These are phyloP conservation scores for Cryptosporidium muris DNA, from an alignment of 169 alveolate species.

Conservation along the genomic window DNA sequence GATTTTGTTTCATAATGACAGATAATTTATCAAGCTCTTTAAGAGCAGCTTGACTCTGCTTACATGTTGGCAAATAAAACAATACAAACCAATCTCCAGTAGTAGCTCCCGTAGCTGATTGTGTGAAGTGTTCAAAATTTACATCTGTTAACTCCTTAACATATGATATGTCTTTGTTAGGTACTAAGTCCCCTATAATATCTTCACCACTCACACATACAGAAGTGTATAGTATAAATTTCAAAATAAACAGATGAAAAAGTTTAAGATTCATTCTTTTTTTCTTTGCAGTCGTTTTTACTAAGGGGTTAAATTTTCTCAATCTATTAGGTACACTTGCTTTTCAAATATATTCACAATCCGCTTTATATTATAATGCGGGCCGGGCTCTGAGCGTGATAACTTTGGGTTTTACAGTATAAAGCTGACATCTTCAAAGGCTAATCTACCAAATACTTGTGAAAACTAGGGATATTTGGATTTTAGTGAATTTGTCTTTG, in stretches of 20 bases:
- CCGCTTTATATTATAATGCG: too few relatives aligned
- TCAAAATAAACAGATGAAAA: neutral
- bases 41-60: constrained; percentile 48
- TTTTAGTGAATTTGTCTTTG: neutral
- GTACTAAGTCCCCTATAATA: neutral
- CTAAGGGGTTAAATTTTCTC: too few relatives aligned
- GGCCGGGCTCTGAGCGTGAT: too few relatives aligned
- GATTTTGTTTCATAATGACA: constrained; percentile 16
- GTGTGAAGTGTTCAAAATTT: constrained; percentile 74
- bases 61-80: constrained; percentile 46
- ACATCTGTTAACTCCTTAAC: constrained; percentile 71
- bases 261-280: neutral
- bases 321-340: too few relatives aligned
- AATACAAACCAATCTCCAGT: constrained; percentile 76
- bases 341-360: too few relatives aligned
- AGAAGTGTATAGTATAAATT: neutral
- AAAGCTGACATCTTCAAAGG: too few relatives aligned
- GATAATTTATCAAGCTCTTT: constrained; percentile 28
- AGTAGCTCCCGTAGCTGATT: constrained; percentile 76
- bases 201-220: neutral
- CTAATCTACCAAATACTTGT: too few relatives aligned
- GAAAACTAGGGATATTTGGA: too few relatives aligned
- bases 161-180: constrained; percentile 1
- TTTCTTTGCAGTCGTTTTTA: neutral
- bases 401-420: too few relatives aligned